These are phyloP conservation scores for Colletotrichum australisinense DNA, from an alignment of 2,329 filamentous ascomycete species.

Conservation along the genomic window DNA sequence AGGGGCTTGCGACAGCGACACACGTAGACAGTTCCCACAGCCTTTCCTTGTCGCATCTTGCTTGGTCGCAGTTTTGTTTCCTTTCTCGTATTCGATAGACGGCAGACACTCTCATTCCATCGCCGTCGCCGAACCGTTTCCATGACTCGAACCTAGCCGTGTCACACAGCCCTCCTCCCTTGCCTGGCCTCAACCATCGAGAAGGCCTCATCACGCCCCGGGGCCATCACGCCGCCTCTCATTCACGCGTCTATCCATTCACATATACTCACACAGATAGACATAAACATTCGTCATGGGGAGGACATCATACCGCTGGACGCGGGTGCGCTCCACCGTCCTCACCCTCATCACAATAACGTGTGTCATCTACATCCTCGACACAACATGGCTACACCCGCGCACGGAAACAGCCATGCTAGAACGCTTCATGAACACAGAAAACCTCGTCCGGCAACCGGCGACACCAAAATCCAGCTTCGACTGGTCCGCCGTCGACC, in stretches of 20 bases:
- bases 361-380: slow-evolving; percentile 19
- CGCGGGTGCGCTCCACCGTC: slow-evolving; percentile 20
- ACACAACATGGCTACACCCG: background rate
- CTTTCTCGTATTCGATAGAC: background rate
- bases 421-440: slow-evolving; percentile 46
- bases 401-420: slow-evolving; percentile 37
- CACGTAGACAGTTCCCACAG: background rate
- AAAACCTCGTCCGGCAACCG: slow-evolving; percentile 21
- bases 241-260: background rate
- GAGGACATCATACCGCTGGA: slow-evolving; percentile 19
- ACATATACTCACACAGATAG: background rate
- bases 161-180: background rate
- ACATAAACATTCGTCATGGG: background rate
- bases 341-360: background rate
- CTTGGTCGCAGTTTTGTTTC: background rate
- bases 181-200: background rate
- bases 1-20: too few species aligned
- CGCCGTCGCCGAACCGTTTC: background rate
- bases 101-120: background rate
- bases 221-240: background rate
- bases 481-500: slow-evolving; percentile 48
- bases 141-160: background rate
- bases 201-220: background rate
- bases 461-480: slow-evolving; percentile 45
- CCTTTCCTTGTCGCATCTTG: background rate